These are phyloP conservation scores for Kalmanozyma brasiliensis DNA, from an alignment of 1,284 basidiomycete species.

Conservation along the genomic window DNA sequence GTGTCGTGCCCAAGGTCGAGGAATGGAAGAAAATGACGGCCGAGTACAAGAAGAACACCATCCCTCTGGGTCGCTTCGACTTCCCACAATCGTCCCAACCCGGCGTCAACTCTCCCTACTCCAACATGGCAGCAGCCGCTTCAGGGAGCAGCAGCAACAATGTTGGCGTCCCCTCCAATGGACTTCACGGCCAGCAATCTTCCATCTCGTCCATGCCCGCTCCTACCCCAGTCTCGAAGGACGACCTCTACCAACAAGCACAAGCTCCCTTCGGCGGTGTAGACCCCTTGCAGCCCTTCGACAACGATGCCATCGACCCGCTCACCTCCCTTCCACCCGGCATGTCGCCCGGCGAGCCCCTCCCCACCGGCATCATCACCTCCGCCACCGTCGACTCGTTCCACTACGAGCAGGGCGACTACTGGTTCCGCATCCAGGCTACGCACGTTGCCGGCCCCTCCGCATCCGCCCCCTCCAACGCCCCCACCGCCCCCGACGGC, in stretches of 20 bases:
- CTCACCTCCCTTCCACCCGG: conserved; percentile 55
- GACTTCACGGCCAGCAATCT: conserved; percentile 19
- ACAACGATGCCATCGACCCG: conserved; percentile 30
- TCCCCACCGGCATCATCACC: conserved; percentile 77
- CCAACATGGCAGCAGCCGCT: conserved; percentile 38
- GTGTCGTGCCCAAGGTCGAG: conserved; percentile 90
- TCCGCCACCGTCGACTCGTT: conserved; percentile 93
- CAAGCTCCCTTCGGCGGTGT: conserved; percentile 24
- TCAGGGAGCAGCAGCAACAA: conserved; percentile 31
- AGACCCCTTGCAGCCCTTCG: conserved; percentile 20
- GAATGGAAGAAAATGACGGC: conserved; percentile 98
- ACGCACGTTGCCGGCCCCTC: conserved; percentile 71
- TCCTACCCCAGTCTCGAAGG: conserved; percentile 47
- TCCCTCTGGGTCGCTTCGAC: conserved; percentile 79
- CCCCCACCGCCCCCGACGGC: conserved; percentile 50
- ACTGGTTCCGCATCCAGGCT: conserved; percentile 95
- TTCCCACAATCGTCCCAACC: conserved; percentile 39
- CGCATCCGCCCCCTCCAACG: conserved; percentile 33
- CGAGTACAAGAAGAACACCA: conserved; percentile 94
- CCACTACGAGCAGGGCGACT: conserved; percentile 94
- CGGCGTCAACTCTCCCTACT: conserved; percentile 40
- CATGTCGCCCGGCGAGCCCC: conserved; percentile 53
- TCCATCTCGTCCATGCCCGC: conserved; percentile 36
- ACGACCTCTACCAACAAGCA: conserved; percentile 33
- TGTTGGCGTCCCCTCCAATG: conserved; percentile 9